phyloP scores from a whole-genome alignment of 176 grass and related monocot genomes.

The Rhynchospora breviuscula region DNA sequence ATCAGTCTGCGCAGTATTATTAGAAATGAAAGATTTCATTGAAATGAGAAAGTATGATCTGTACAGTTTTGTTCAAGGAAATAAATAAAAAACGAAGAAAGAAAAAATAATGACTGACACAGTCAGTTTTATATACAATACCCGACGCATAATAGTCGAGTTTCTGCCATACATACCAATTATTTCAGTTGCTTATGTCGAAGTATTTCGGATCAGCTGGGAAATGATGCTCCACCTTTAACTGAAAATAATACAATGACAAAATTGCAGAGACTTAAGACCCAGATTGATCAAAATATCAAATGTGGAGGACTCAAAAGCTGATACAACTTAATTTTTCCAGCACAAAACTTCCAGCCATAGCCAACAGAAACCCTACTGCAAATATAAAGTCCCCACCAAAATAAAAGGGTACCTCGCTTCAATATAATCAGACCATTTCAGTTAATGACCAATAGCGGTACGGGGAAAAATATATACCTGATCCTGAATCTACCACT shows the following conservation, averaged over 20 bases:
- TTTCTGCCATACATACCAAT: conserved; percentile 14
- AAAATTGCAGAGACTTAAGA: not conserved
- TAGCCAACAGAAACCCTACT: not conserved
- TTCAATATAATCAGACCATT: not conserved
- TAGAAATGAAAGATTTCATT: conserved; percentile 37
- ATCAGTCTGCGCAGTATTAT: not conserved
- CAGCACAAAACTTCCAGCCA: not conserved
- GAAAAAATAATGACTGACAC: conserved; percentile 23
- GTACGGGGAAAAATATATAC: not conserved
- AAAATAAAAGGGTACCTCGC: not conserved
- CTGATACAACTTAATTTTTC: not conserved
- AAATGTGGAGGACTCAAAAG: not conserved
- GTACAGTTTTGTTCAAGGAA: conserved; percentile 38
- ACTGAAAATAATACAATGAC: conserved; percentile 37
- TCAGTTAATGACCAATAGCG: not conserved
- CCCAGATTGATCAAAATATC: not conserved
- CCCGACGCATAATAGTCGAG: conserved; percentile 5
- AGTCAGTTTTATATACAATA: conserved; percentile 59
- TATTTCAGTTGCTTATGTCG: conserved; percentile 75
- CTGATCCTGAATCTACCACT: not conserved
- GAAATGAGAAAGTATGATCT: conserved; percentile 27
- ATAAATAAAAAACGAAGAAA: conserved; percentile 25
- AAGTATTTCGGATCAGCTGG: conserved; percentile 96
- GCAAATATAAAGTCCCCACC: not conserved
- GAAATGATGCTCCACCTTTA: conserved; percentile 74